Conservation (phyloP, 1,284 basidiomycete genomes). For the Albatrellus sp. region DNA sequence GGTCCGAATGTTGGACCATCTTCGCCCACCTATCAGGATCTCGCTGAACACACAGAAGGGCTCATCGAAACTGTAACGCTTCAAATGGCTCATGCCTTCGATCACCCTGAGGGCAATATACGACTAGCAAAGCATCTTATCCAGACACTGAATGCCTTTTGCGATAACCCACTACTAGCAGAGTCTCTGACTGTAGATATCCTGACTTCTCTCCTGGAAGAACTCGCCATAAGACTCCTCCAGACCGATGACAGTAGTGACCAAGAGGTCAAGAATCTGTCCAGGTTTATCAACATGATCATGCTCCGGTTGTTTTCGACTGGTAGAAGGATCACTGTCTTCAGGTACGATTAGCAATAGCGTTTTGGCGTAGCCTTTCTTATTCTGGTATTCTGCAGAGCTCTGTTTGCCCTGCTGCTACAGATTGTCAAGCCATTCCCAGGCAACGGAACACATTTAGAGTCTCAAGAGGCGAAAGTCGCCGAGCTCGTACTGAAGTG, state of each 20-base stretch:
- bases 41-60: constrained; percentile 78
- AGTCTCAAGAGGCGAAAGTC: constrained; percentile 79
- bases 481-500: constrained; percentile 97
- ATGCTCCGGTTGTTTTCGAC: constrained; percentile 89
- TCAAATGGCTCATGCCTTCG: constrained; percentile 84
- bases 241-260: constrained; percentile 80
- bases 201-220: constrained; percentile 70
- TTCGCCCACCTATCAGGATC: constrained; percentile 57
- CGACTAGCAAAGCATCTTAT: constrained; percentile 92
- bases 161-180: constrained; percentile 72
- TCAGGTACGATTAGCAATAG: constrained; percentile 50
- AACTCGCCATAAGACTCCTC: constrained; percentile 79
- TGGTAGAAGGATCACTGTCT: constrained; percentile 83
- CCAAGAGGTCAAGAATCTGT: constrained; percentile 75
- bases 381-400: constrained; percentile 27
- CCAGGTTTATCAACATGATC: constrained; percentile 97
- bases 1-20: constrained; percentile 62
- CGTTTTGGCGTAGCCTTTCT: constrained; percentile 2
- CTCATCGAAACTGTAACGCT: constrained; percentile 79
- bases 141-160: constrained; percentile 86
- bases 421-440: constrained; percentile 85
- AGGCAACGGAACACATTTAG: constrained; percentile 46
- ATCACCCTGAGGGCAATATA: constrained; percentile 71
- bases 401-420: constrained; percentile 75
- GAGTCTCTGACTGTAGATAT: constrained; percentile 75